Evolutionary conservation across 805 yeast species (phyloP).

Genomic region (Yarrowia osloensis): DNA sequence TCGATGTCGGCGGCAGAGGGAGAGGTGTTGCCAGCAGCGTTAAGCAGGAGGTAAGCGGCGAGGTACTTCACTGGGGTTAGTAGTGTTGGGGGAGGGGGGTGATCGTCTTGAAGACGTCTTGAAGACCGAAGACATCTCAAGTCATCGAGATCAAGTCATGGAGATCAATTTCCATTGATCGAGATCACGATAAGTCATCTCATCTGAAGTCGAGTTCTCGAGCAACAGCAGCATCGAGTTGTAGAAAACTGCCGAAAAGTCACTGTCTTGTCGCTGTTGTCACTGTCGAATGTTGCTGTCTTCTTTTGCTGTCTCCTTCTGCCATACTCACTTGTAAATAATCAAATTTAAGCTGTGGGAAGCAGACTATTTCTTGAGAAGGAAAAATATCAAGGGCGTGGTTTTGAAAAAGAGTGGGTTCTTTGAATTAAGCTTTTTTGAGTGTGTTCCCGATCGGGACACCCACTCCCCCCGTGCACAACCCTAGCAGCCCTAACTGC

Average conservation of each 20-base stretch:
- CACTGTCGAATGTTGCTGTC: not conserved
- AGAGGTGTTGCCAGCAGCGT: constrained; percentile 92
- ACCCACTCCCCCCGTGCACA: not conserved
- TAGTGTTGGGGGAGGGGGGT: too few relatives aligned
- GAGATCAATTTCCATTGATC: too few relatives aligned
- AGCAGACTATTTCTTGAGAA: constrained; percentile 80
- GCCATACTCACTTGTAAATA: constrained; percentile 50
- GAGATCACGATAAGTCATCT: too few relatives aligned
- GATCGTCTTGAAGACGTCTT: too few relatives aligned
- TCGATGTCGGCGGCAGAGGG: constrained; percentile 93
- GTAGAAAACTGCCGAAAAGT: too few relatives aligned
- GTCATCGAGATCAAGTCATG: too few relatives aligned
- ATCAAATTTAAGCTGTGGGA: constrained; percentile 69
- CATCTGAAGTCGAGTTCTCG: too few relatives aligned
- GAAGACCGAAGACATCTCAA: not conserved
- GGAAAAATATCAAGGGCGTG: constrained; percentile 35
- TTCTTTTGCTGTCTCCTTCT: not conserved
- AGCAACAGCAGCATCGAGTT: not conserved
- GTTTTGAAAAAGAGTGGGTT: constrained; percentile 3
- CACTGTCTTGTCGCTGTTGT: not conserved
- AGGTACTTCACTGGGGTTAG: constrained; percentile 88
- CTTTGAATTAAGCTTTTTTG: constrained; percentile 1
- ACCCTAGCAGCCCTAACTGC: constrained; percentile 19
- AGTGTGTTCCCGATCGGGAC: constrained; percentile 8
- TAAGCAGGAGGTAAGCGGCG: constrained; percentile 98